Conservation (phyloP, 352 stramenopile species). For the Globisporangium polare region DNA sequence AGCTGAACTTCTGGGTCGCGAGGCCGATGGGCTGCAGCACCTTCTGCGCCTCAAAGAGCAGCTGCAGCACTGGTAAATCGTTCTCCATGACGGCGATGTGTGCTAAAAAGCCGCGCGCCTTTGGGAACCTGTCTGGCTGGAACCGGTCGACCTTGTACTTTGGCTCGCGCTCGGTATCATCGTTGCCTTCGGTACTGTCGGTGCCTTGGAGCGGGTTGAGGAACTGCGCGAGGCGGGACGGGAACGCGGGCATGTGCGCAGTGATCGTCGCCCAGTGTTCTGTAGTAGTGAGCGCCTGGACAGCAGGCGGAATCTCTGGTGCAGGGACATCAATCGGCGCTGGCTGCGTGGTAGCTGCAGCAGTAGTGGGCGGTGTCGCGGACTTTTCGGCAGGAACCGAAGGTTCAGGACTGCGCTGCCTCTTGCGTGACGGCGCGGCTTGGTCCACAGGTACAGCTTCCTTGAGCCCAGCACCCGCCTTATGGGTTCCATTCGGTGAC, state of each 20-base stretch:
- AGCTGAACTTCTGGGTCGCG: constrained; percentile 1
- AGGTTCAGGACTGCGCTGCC: neutral
- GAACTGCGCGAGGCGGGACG: constrained; percentile 2
- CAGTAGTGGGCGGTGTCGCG: neutral
- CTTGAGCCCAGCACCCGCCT: too few relatives aligned
- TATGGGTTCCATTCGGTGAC: too few relatives aligned
- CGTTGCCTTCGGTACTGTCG: neutral
- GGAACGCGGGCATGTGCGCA: constrained; percentile 1
- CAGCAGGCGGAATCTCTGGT: neutral
- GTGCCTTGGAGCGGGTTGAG: neutral
- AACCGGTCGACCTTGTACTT: constrained; percentile 17
- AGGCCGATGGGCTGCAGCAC: neutral
- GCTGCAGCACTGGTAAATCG: constrained; percentile 1
- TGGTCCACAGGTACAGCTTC: too few relatives aligned
- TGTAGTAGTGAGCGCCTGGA: neutral
- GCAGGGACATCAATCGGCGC: neutral
- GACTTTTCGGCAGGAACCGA: neutral
- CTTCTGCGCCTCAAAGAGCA: neutral
- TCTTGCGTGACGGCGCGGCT: neutral
- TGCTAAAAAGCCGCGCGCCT: constrained; percentile 6
- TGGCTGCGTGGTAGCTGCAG: neutral
- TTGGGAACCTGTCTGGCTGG: constrained; percentile 11
- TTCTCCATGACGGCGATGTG: constrained; percentile 12
- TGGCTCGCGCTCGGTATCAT: neutral
- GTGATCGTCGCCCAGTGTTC: neutral